Conservation (phyloP, 176 grass and related monocot genomes). For the Carex parvula region DNA sequence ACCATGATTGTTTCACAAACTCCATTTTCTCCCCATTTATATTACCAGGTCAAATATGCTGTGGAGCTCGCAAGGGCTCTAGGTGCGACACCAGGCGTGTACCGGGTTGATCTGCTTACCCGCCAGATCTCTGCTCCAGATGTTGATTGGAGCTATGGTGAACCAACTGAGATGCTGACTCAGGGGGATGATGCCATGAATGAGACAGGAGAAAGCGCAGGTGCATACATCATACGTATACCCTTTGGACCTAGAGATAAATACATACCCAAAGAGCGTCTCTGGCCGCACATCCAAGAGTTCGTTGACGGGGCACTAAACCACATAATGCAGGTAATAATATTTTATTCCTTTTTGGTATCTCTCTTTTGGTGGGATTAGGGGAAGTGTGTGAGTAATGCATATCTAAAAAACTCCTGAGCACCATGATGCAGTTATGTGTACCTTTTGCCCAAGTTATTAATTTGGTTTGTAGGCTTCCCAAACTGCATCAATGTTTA, state of each 20-base stretch:
- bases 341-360: background rate
- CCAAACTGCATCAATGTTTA: background rate
- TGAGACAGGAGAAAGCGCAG: slow-evolving; percentile 52
- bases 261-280: slow-evolving; percentile 48
- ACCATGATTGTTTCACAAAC: background rate
- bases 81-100: slow-evolving; percentile 50
- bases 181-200: slow-evolving; percentile 24
- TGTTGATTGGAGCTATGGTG: slow-evolving; percentile 54
- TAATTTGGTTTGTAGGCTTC: background rate
- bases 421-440: background rate
- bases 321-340: slow-evolving; percentile 42
- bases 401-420: background rate
- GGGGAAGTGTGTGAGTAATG: background rate
- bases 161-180: slow-evolving; percentile 50
- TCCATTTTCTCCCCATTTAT: background rate
- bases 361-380: background rate
- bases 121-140: slow-evolving; percentile 51
- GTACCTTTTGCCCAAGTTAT: background rate
- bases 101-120: slow-evolving; percentile 47
- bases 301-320: slow-evolving; percentile 52
- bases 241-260: slow-evolving; percentile 54
- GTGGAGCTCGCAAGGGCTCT: slow-evolving; percentile 58
- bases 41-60: slow-evolving; percentile 48
- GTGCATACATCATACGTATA: slow-evolving; percentile 52
- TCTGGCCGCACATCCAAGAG: slow-evolving; percentile 54